Conservation (phyloP, 305 asterid genomes). For the Fraxinus dipetala region DNA sequence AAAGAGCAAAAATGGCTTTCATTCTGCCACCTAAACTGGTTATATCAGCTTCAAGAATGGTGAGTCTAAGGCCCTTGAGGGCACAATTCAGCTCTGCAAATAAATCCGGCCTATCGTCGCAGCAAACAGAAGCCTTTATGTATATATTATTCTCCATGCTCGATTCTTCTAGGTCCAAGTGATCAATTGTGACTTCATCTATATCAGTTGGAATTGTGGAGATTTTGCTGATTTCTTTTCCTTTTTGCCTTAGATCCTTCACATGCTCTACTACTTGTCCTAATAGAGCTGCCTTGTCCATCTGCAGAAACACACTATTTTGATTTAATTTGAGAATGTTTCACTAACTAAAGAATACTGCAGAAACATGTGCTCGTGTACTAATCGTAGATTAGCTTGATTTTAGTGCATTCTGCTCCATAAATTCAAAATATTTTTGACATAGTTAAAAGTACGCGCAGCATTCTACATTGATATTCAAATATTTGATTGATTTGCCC, state of each 20-base stretch:
- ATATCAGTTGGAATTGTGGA: constrained; percentile 57
- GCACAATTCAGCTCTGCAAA: constrained; percentile 63
- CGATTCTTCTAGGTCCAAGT: constrained; percentile 16
- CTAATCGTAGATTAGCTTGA: neutral
- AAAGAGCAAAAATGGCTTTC: constrained; percentile 44
- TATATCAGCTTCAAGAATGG: constrained; percentile 52
- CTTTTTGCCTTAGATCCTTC: constrained; percentile 56
- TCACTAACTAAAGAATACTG: neutral
- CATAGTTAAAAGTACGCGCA: neutral
- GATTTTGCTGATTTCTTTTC: constrained; percentile 46
- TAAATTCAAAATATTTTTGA: neutral
- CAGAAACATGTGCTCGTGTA: neutral
- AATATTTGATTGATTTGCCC: neutral
- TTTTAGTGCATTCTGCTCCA: neutral
- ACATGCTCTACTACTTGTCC: constrained; percentile 62
- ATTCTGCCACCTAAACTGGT: constrained; percentile 70
- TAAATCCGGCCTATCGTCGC: constrained; percentile 73
- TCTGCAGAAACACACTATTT: constrained; percentile 33
- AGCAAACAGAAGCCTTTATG: constrained; percentile 62
- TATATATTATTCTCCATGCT: constrained; percentile 14
- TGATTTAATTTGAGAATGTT: neutral
- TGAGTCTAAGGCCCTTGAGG: constrained; percentile 43
- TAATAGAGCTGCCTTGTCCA: constrained; percentile 45
- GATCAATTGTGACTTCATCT: constrained; percentile 57
- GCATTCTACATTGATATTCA: neutral